Conservation (phyloP, 257 asterid species). For the Perilla frutescens region DNA sequence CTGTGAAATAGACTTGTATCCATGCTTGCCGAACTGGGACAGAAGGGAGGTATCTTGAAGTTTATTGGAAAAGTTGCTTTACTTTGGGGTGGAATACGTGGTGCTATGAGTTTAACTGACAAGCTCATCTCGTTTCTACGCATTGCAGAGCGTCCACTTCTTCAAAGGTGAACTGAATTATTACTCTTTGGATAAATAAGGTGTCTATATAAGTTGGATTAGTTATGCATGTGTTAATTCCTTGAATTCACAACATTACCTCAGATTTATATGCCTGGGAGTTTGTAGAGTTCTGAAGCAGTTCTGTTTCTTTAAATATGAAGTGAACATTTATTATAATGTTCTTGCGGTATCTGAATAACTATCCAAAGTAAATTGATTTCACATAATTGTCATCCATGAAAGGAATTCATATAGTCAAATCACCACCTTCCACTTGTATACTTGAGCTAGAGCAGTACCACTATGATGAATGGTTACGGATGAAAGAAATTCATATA, state of each 20-base stretch:
- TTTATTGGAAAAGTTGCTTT: constrained; percentile 82
- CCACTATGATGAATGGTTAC: background rate
- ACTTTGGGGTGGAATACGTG: constrained; percentile 99
- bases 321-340: constrained; percentile 16
- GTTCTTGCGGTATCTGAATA: background rate
- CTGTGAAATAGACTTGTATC: constrained; percentile 68
- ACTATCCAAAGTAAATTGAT: background rate
- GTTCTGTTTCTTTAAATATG: constrained; percentile 3
- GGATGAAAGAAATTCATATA: too few relatives aligned
- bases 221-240: constrained; percentile 4
- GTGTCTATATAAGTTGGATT: constrained; percentile 15
- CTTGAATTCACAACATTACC: constrained; percentile 3
- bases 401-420: background rate
- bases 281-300: constrained; percentile 15
- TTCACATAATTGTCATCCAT: constrained; percentile 21
- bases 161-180: constrained; percentile 66
- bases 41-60: constrained; percentile 82
- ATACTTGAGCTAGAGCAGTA: background rate
- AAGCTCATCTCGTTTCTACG: constrained; percentile 84
- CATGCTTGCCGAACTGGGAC: constrained; percentile 91
- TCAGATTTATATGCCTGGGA: background rate
- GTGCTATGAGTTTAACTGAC: constrained; percentile 90
- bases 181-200: constrained; percentile 21
- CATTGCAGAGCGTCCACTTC: constrained; percentile 82
- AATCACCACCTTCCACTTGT: background rate